phyloP scores from a whole-genome alignment of 192 early-diverging fungal genomes.

The Chytriomyces confervae region DNA sequence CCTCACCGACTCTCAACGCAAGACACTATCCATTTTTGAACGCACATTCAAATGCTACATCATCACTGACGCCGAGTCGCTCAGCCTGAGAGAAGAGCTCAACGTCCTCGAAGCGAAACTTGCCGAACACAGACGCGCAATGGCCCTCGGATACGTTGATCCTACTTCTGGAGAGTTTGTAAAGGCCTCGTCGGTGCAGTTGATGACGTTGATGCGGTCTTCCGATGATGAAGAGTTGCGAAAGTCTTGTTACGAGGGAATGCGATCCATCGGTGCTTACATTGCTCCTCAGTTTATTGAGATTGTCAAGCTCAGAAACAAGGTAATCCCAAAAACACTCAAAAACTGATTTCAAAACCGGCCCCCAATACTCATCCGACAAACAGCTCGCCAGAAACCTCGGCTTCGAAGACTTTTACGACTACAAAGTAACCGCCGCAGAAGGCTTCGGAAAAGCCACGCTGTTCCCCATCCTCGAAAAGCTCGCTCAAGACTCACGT shows the following conservation, averaged over 20 bases:
- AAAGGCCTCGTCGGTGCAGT: slow-evolving; percentile 32
- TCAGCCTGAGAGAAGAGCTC: slow-evolving; percentile 24
- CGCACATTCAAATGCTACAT: slow-evolving; percentile 42
- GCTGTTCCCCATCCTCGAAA: slow-evolving; percentile 41
- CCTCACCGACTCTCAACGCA: slow-evolving; percentile 20
- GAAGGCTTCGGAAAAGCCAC: slow-evolving; percentile 39
- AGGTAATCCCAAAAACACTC: not conserved
- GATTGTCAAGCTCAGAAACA: slow-evolving; percentile 41
- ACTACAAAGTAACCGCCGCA: slow-evolving; percentile 34
- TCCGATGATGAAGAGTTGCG: slow-evolving; percentile 27
- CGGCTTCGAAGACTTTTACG: slow-evolving; percentile 42
- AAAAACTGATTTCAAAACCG: no score
- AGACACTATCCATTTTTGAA: slow-evolving; percentile 33
- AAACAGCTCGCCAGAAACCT: slow-evolving; percentile 27
- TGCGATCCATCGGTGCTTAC: slow-evolving; percentile 36
- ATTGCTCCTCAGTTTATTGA: slow-evolving; percentile 37
- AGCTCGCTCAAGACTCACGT: slow-evolving; percentile 30
- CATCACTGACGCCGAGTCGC: slow-evolving; percentile 21
- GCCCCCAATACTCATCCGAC: no score
- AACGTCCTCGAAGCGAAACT: slow-evolving; percentile 39
- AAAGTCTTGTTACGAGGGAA: slow-evolving; percentile 34
- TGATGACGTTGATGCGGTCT: slow-evolving; percentile 37
- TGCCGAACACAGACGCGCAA: slow-evolving; percentile 17
- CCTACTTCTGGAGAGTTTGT: slow-evolving; percentile 24
- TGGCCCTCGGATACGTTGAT: slow-evolving; percentile 35